Conservation (phyloP, 2,329 filamentous ascomycete genomes). For the Talaromyces verruculosus region DNA sequence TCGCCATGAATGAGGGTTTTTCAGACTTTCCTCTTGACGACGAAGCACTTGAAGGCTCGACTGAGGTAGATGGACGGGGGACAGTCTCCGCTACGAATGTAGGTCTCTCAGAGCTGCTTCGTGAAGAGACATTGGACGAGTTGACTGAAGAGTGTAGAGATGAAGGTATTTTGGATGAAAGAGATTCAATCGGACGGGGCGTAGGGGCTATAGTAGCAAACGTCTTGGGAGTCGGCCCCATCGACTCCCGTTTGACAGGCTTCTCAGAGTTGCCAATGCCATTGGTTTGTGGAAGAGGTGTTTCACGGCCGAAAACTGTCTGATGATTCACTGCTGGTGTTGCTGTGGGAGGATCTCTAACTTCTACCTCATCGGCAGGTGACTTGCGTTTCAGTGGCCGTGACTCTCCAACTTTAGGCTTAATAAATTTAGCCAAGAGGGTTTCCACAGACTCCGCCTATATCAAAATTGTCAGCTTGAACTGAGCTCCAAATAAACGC, state of each 20-base stretch:
- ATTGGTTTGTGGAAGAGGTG: not conserved
- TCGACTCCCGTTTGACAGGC: not conserved
- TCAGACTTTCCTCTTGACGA: not conserved
- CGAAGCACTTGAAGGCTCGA: not conserved
- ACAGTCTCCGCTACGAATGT: not conserved
- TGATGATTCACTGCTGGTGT: not conserved
- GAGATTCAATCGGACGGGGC: not conserved
- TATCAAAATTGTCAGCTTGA: not conserved
- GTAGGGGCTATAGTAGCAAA: not conserved
- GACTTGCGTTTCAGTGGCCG: slow-evolving; percentile 16
- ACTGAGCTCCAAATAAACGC: not conserved
- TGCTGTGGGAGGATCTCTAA: not conserved
- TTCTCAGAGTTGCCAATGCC: not conserved
- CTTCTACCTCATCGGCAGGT: not conserved
- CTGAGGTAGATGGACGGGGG: not conserved
- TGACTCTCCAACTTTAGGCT: not conserved
- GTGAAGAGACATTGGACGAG: slow-evolving; percentile 1
- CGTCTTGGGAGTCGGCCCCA: not conserved
- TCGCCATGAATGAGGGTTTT: not conserved
- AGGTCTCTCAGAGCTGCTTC: not conserved
- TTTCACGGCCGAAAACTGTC: not conserved
- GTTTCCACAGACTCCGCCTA: not conserved
- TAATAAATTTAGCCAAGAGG: not conserved
- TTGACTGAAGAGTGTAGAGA: not conserved
- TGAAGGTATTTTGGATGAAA: not conserved